Base-by-base conservation (phyloP, 73 alveolate species). In the Paramecium tetraurelia region DNA sequence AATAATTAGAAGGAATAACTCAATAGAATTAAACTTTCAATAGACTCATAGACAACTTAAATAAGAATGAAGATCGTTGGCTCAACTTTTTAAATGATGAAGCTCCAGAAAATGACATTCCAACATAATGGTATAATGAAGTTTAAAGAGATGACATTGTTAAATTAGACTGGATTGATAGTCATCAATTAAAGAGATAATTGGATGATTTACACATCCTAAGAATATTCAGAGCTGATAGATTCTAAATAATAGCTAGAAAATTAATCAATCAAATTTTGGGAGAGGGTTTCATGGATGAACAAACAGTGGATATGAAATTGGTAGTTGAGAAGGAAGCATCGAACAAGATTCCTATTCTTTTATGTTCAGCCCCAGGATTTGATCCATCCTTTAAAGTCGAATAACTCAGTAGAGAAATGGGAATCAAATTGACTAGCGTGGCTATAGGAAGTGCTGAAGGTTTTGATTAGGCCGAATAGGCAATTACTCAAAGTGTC, bases 391-490 rank as follows among this genome's bases (percentile, higher is more conserved):
- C 98, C 0, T 92, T 97, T 21, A 97, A 95, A 93, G 99, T 98
- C 9, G 99, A 98, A 85, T 84, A 92, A 57, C 93, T 98, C 31
- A 98, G 99, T 4, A 95, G 95, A 87, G 95, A 93, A 89, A 85
- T 94, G 68, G 97, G 97, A 59, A 96, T 96, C 85, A 96, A 97
- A 84, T 96, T 95, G 85, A 89, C 96, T 59, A 96, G 99, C 1
- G 99, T 98, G 2, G 99, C 99, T 72, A 99, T 99, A 89, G 99
- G 99, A 50, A 89, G 98, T 48, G 95, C 98, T 44, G 99, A 97
- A 95, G 99, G 99, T n/a, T 98, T 95, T 90, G 99, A 95, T 76
- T 58, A 95, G 27, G 99, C 98, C 36, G 99, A 97, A 46, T 94
- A 98, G 93, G 98, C 99, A 20, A 98, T 98, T 93, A 94, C 93